A percentile compares a stretch with the other conserved stretches of the same genome.
phyloP scores from a whole-genome alignment of 345 rosid species.

The Rhizophora apiculata region DNA sequence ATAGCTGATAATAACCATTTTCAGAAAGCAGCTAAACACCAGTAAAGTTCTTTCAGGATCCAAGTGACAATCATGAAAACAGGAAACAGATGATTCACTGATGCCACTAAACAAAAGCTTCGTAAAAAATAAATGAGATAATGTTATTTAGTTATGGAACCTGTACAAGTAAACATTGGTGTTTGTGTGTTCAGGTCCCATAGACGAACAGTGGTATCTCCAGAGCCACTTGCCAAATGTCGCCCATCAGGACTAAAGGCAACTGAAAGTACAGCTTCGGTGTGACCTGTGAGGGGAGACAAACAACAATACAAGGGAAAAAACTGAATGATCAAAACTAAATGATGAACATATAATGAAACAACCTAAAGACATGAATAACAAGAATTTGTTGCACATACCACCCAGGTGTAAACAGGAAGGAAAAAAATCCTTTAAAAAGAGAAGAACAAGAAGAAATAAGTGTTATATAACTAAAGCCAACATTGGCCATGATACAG shows the following conservation, averaged over 20 bases:
- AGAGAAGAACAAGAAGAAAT: neutral
- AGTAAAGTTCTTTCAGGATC: no score
- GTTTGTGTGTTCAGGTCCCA: conserved; percentile 97
- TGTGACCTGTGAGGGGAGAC: conserved; percentile 48
- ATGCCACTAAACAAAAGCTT: no score
- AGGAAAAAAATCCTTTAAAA: neutral
- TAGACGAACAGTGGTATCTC: conserved; percentile 89
- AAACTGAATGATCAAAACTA: neutral
- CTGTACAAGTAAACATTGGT: conserved; percentile 87
- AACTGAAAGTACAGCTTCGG: conserved; percentile 89
- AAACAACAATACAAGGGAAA: conserved; percentile 10
- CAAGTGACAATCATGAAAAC: no score
- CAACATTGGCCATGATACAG: no score
- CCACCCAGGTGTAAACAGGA: neutral
- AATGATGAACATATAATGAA: neutral
- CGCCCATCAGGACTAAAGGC: conserved; percentile 92
- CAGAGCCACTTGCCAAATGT: conserved; percentile 94
- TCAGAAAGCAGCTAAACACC: no score
- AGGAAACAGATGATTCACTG: no score
- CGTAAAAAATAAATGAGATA: no score
- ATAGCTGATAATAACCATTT: no score
- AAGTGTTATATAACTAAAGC: no score
- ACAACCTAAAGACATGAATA: conserved; percentile 3
- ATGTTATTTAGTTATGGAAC: conserved; percentile 25
- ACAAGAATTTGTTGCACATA: neutral